Evolutionary conservation across 805 yeast genomes (phyloP), one percentile per base, ranked within the genome.

Genomic region (Candida corydali): DNA sequence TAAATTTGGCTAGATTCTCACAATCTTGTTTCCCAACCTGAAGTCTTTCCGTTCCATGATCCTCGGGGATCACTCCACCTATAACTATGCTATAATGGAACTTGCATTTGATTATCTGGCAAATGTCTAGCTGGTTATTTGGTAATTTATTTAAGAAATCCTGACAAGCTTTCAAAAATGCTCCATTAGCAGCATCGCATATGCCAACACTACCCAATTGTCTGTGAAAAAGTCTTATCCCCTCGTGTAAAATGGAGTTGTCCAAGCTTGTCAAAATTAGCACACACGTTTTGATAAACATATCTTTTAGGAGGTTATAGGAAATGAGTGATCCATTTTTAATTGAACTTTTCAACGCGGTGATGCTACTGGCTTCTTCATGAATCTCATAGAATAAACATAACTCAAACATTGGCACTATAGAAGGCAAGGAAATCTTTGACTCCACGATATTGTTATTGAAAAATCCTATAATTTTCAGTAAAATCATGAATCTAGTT

Each of bases 31-130:
- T 39, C 26, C 65, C 62, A 36, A 67, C 46, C 11, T 48, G 50
- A 11, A 46, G 45, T 20, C 43, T 39, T n/a, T 56, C 58, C 26
- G 70, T 55, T 26, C 55, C 69, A 50, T 91, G 98, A 42, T 86
- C 83, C 27, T 66, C 72, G 0, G 93, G 86, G 2, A 67, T 66
- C 42, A 77, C 78, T 12, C 68, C 66, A 10, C 81, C 86, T 8
- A 76, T 65, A 1, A 80, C 63, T 3, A 88, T 63, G 2, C 65
- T 59, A 34, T 86, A 69, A 30, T 87, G 94, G 49, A 82, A 87
- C 8, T 84, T 71, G 54, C 98, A 93, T 43, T 78, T 70, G 16
- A 93, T 59, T 23, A 86, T 70, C 50, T 91, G 98, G 7, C 86
- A 70, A 32, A 91, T 55, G 30, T 87, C 93, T 7, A 69, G 66